Base-by-base conservation (phyloP, 768 basidiomycete species). In the Boletus pseudo-olivaceus region DNA sequence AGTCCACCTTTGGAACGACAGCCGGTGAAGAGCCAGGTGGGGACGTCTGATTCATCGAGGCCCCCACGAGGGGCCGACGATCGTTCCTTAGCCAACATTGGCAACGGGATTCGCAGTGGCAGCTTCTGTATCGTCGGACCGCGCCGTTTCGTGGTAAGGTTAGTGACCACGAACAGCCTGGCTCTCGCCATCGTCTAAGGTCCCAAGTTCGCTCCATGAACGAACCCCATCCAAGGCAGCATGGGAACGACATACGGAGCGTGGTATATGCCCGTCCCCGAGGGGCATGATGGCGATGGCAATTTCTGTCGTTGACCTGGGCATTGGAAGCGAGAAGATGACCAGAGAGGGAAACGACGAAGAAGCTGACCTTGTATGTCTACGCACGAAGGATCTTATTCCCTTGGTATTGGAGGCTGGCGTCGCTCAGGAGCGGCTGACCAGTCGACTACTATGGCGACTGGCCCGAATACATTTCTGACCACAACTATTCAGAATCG, bases 91-190 rank as follows among this genome's bases (percentile, higher is more conserved):
- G 7, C 15, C 6, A 5, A 5, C 10, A 10, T 15, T 3, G 26
- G 19, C 2, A 5, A 14, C 2, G 32, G 14, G 35, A 32, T 30
- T 3, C 40, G 23, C 17, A 11, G 37, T 8, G 41, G 26, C 6
- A 2, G 12, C 34, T 10, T 17, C 34, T 27, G 19, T 2, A 26
- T 32, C 15, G 32, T 32, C 2, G 48, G 19, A 11, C 40, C 45
- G 10, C 49, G 42, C 2, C 59, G 49, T 26, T 60, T 60, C n/a
- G 53, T 45, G 23, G 23, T 12, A 2, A 48, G 0, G 4, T 44
- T 49, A 6, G n/a, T 17, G n/a, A 63, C 55, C 26, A 63, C 58
- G 19, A 64, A 60, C 14, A 51, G 58, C 20, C 14, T 61, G 1
- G 19, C 20, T 7, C 6, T 37, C 12, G 19, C 29, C 54, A 34